phyloP scores from a whole-genome alignment of 805 yeast species.

The Yamadazyma akitaensis region DNA sequence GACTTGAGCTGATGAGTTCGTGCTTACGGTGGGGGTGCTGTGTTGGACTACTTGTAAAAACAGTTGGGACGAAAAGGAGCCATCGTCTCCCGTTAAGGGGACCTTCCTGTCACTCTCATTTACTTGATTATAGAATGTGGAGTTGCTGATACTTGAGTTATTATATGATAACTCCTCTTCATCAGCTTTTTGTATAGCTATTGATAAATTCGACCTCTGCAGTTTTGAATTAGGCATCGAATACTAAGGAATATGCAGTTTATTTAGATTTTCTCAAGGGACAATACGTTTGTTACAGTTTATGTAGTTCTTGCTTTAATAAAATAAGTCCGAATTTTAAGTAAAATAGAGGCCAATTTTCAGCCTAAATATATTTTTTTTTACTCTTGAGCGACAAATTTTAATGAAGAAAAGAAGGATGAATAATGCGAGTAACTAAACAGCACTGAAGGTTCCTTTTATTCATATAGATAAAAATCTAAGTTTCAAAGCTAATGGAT shows the following conservation, averaged over 20 bases:
- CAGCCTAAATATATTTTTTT: not conserved
- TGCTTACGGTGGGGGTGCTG: constrained; percentile 27
- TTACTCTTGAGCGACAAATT: not conserved
- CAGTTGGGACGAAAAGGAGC: constrained; percentile 1
- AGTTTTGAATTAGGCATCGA: constrained; percentile 11
- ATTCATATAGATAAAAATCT: not conserved
- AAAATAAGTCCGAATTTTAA: not conserved
- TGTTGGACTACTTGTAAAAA: constrained; percentile 25
- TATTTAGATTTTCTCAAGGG: not conserved
- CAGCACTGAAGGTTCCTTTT: not conserved
- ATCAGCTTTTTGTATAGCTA: constrained; percentile 44
- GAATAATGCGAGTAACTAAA: not conserved
- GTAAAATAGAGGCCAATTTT: not conserved
- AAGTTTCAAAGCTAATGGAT: not conserved
- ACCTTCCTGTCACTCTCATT: constrained; percentile 5
- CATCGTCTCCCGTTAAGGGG: constrained; percentile 11
- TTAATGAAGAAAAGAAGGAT: not conserved
- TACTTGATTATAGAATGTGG: constrained; percentile 8
- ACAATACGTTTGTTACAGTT: no score
- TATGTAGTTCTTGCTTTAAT: not conserved
- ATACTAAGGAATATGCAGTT: not conserved
- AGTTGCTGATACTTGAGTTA: constrained; percentile 8
- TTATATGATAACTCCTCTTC: constrained; percentile 15
- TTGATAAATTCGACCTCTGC: constrained; percentile 38
- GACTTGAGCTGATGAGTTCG: constrained; percentile 29